Percentiles rank a stretch among this genome's conserved stretches.
These are phyloP conservation scores for Suhomyces prunicola DNA, from an alignment of 805 yeast genomes.

Conservation along the genomic window DNA sequence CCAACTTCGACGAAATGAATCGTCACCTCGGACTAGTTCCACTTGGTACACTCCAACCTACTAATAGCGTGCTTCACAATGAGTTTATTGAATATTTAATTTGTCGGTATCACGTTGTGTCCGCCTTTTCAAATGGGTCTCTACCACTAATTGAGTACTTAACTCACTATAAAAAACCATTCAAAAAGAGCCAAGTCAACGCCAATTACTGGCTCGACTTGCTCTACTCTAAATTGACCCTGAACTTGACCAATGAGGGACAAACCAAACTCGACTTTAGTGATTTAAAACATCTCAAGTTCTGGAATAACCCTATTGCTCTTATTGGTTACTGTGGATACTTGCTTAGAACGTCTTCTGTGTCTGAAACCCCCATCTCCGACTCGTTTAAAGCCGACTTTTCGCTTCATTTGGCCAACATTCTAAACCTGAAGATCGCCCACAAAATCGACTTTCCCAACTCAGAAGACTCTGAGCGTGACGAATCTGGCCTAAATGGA, in stretches of 20 bases:
- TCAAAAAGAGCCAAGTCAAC: constrained; percentile 29
- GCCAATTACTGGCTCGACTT: constrained; percentile 34
- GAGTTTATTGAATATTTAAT: constrained; percentile 31
- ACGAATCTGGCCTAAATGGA: background rate
- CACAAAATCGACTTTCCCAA: constrained; percentile 39
- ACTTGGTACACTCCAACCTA: background rate
- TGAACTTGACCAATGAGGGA: constrained; percentile 16
- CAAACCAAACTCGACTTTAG: constrained; percentile 9
- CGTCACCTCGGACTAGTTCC: constrained; percentile 12
- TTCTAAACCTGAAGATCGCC: constrained; percentile 13
- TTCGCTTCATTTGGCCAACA: background rate
- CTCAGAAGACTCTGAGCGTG: constrained; percentile 33
- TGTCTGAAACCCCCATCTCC: constrained; percentile 9
- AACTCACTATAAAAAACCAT: constrained; percentile 9
- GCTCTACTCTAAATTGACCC: constrained; percentile 20
- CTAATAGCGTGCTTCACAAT: constrained; percentile 6
- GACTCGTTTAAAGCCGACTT: constrained; percentile 2
- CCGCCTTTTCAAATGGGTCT: constrained; percentile 21
- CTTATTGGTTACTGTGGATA: constrained; percentile 26
- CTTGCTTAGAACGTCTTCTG: constrained; percentile 19
- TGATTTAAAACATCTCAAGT: constrained; percentile 14
- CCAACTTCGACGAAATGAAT: constrained; percentile 20
- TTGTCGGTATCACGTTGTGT: constrained; percentile 31
- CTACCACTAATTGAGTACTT: constrained; percentile 32
- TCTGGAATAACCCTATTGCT: constrained; percentile 23